These are phyloP conservation scores for Nyssa sinensis DNA, from an alignment of 148 eudicot species.

Conservation along the genomic window DNA sequence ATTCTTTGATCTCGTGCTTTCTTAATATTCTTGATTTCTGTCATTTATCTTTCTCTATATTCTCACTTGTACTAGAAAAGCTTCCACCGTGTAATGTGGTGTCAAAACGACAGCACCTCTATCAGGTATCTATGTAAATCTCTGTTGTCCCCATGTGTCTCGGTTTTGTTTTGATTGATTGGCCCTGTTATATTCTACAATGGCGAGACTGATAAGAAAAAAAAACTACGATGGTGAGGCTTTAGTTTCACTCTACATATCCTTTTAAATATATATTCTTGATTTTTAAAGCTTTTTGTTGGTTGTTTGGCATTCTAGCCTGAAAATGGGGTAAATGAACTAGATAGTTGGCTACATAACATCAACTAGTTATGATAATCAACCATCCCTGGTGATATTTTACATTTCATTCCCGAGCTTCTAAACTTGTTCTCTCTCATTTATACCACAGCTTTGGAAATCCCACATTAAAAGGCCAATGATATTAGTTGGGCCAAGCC, in stretches of 20 bases:
- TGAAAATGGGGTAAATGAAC: not conserved
- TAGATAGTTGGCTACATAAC: not conserved
- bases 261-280: not conserved
- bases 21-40: not conserved
- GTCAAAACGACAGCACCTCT: slow-evolving; percentile 79
- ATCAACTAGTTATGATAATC: not conserved
- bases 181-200: not conserved
- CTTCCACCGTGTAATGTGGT: slow-evolving; percentile 67
- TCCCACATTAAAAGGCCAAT: slow-evolving; percentile 74
- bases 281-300: not conserved
- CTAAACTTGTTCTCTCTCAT: slow-evolving; percentile 6
- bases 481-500: slow-evolving; percentile 90
- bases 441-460: slow-evolving; percentile 62
- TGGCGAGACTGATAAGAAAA: too few relatives aligned
- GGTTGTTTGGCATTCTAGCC: not conserved
- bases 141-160: not conserved
- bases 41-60: not conserved
- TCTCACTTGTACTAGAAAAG: slow-evolving; percentile 35
- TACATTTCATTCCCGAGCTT: not conserved
- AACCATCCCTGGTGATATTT: not conserved
- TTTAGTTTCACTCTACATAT: not conserved
- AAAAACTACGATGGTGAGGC: not conserved
- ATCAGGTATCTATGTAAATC: slow-evolving; percentile 46
- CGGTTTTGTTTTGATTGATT: not conserved
- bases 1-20: not conserved